phyloP scores from a whole-genome alignment of 2,329 filamentous ascomycete species.

The Fusarium torreyae region DNA sequence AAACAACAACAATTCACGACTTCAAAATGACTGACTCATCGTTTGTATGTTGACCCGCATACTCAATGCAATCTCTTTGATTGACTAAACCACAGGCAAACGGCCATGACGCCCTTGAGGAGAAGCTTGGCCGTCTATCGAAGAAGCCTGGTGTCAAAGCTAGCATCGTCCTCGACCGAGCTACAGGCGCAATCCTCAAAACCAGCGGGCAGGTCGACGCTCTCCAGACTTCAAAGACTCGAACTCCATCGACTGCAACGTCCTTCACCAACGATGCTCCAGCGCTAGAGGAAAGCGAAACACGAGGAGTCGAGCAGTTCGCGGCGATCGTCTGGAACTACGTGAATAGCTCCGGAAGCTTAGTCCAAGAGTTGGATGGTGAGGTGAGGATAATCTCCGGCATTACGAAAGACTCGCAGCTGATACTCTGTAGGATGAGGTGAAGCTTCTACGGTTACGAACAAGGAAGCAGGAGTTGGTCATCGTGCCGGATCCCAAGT shows the following conservation, averaged over 20 bases:
- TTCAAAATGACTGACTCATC: slow-evolving; percentile 47
- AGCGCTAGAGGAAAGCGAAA: slow-evolving; percentile 62
- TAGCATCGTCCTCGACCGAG: slow-evolving; percentile 80
- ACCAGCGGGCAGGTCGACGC: slow-evolving; percentile 78
- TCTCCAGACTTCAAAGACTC: slow-evolving; percentile 60
- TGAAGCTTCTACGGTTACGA: slow-evolving; percentile 81
- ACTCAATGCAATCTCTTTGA: not conserved
- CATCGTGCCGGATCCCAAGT: slow-evolving; percentile 85
- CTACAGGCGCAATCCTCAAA: slow-evolving; percentile 80
- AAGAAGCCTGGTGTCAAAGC: slow-evolving; percentile 86
- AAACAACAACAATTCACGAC: slow-evolving; percentile 13
- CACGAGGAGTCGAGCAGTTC: slow-evolving; percentile 78
- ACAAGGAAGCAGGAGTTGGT: slow-evolving; percentile 91
- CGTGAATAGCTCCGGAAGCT: slow-evolving; percentile 75
- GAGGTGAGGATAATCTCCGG: slow-evolving; percentile 65
- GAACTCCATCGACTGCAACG: slow-evolving; percentile 55
- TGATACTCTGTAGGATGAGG: slow-evolving; percentile 73
- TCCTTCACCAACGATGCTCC: slow-evolving; percentile 64
- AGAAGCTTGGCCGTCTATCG: slow-evolving; percentile 77
- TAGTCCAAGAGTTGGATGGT: slow-evolving; percentile 81
- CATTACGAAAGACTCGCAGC: slow-evolving; percentile 24
- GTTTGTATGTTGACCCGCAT: slow-evolving; percentile 36
- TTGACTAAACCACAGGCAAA: slow-evolving; percentile 53
- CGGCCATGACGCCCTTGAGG: slow-evolving; percentile 73
- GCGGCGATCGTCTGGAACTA: slow-evolving; percentile 84